Base-by-base conservation (phyloP, 1,284 basidiomycete species). In the Cryptococcus neoformans region DNA sequence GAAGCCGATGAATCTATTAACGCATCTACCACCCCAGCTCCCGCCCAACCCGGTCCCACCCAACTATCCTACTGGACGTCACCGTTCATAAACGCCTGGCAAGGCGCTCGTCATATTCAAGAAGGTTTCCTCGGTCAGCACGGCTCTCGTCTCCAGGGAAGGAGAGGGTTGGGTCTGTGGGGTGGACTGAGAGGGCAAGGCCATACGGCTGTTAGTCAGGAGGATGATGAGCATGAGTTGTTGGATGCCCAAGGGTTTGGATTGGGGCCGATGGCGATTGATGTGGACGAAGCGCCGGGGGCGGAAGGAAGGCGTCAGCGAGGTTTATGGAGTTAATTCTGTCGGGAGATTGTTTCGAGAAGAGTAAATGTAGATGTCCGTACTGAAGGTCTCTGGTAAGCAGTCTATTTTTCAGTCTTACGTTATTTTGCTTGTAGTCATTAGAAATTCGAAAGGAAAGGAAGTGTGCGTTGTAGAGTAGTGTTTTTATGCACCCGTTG, bases 41-140 rank as follows among this genome's bases (percentile, higher is more conserved):
- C 55, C 28, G 44, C 21, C 6, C 58, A 51, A 40, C 61, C 65
- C 3, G 63, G 65, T 6, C 71, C 70, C 0, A 64, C 44, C 9
- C 49, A 59, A 40, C 50, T 70, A 9, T 57, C 57, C 1, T 76
- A 76, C 57, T 74, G 73, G 58, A 72, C 73, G 2, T 47, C 60
- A 2, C 66, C 70, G 0, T 69, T 76, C 49, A 62, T 57, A 12
- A 61, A 69, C 49, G 63, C 64, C 5, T 44, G 67, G 8, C 62
- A 61, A 12, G 74, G 74, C 12, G 66, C 65, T 9, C 62, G 68
- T 35, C 70, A 72, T 55, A 56, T 76, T 2, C 69, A 68, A 50
- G 56, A 66, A 16, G 74, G 74, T 4, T 76, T 76, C 58, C 67
- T 73, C n/a, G 74, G 74, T 3, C 64, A 66, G 63, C 62, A 65